Percentiles rank a stretch among this genome's conserved stretches.
These are phyloP conservation scores for Skeletonema tropicum DNA, from an alignment of 108 stramenopile species.

Conservation along the genomic window DNA sequence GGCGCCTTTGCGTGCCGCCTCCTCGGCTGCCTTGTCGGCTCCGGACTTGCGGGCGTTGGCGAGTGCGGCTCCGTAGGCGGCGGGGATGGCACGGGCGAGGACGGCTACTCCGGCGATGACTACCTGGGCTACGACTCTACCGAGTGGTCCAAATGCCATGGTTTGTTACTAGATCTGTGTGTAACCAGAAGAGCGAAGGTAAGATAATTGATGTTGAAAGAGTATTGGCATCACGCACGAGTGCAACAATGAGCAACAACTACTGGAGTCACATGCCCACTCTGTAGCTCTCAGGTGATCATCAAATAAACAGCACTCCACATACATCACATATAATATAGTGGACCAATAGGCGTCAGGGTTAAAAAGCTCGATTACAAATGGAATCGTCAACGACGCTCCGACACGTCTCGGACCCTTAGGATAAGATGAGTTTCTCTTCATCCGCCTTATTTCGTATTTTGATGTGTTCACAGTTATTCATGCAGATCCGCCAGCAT, in stretches of 20 bases:
- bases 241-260: background rate
- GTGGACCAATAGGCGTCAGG: conserved; percentile 25
- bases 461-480: background rate
- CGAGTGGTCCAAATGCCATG: conserved; percentile 53
- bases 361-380: conserved; percentile 59
- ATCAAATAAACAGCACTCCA: background rate
- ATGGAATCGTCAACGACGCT: conserved; percentile 36
- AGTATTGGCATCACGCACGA: conserved; percentile 5
- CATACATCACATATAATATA: too few species aligned
- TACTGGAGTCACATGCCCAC: background rate
- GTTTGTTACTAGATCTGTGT: too few species aligned
- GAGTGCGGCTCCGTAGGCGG: conserved; percentile 49
- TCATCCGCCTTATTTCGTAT: conserved; percentile 31
- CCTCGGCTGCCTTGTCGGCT: conserved; percentile 40
- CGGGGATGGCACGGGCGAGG: conserved; percentile 48
- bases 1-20: conserved; percentile 35
- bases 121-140: conserved; percentile 43
- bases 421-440: conserved; percentile 49
- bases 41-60: conserved; percentile 50
- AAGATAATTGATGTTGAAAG: background rate
- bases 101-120: conserved; percentile 45
- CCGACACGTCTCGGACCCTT: conserved; percentile 36
- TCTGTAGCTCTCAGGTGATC: too few species aligned
- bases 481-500: background rate
- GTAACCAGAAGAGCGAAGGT: too few species aligned